A percentile compares a stretch with the other conserved stretches of the same genome.
phyloP scores from a whole-genome alignment of 768 basidiomycete species.

The Rubroboletus satanas region DNA sequence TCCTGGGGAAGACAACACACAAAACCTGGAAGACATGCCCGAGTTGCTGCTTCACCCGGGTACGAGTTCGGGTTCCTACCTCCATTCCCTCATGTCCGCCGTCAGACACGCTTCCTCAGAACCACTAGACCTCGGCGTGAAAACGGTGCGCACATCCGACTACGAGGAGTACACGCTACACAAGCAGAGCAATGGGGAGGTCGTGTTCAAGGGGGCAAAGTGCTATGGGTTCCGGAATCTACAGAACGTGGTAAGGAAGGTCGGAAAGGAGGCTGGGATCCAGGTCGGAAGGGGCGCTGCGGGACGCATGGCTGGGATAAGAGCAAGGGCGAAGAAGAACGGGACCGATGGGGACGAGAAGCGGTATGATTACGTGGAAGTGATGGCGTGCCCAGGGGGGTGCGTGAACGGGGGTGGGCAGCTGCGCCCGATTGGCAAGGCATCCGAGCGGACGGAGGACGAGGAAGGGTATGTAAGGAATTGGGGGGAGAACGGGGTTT shows the following conservation, averaged over 20 bases:
- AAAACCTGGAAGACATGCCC: slow-evolving; percentile 43
- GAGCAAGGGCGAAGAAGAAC: slow-evolving; percentile 32
- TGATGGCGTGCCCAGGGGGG: slow-evolving; percentile 98
- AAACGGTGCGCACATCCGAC: slow-evolving; percentile 66
- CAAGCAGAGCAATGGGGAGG: slow-evolving; percentile 43
- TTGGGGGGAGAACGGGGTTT: slow-evolving; percentile 56
- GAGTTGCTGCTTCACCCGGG: slow-evolving; percentile 77
- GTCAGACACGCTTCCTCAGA: slow-evolving; percentile 41
- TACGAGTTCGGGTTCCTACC: slow-evolving; percentile 88
- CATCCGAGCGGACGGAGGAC: slow-evolving; percentile 36
- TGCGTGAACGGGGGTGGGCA: slow-evolving; percentile 99
- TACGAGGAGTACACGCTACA: slow-evolving; percentile 70
- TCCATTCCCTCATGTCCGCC: slow-evolving; percentile 70
- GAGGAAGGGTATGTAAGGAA: slow-evolving; percentile 65
- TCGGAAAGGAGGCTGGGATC: slow-evolving; percentile 80
- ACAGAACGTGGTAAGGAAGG: slow-evolving; percentile 92
- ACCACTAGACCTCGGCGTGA: slow-evolving; percentile 49
- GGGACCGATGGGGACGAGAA: slow-evolving; percentile 36
- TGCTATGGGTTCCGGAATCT: slow-evolving; percentile 98
- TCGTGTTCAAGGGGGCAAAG: slow-evolving; percentile 88
- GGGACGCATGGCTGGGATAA: slow-evolving; percentile 35
- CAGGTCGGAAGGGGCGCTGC: slow-evolving; percentile 69
- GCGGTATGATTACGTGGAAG: slow-evolving; percentile 88
- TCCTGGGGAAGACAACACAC: slow-evolving; percentile 42
- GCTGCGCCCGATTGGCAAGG: slow-evolving; percentile 24